Evolutionary conservation across 2,329 filamentous ascomycete species (phyloP), one percentile per base, ranked within the genome.

Genomic region (Ceratocystis smalleyi): DNA sequence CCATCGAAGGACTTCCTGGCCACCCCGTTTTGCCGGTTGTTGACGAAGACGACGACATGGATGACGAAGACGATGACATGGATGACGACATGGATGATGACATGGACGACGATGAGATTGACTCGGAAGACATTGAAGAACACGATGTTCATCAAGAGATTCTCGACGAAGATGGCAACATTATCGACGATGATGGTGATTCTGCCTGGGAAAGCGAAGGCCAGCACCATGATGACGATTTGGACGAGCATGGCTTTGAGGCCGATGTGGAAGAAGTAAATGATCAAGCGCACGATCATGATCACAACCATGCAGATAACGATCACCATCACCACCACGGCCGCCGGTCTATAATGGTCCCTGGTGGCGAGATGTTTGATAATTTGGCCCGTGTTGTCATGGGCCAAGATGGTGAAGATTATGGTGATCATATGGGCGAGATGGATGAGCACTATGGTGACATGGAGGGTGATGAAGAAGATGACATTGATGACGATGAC

Each of bases 1-100:
- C 89, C 45, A 88, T 96, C 62, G 91, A 96, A 76, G 88, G 83
- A 61, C 77, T 86, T 22, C 78, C 83, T 64, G 83, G 83, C 45
- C 82, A 86, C 57, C 79, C 82, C 57, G 81, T 27, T 78, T 81
- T 87, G 66, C 83, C 87, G 74, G 83, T 97, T 69, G 89, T 95
- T 67, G 87, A 88, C 62, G 83, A 81, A 60, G 79, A 81, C 43
- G 81, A 83, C 3, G 81, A 83, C 2, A 81, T 83, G n/a, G 85
- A 86, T 6, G 81, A 82, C 1, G 81, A 83, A 43, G 85, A 85
- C 62, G 84, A 81, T 24, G 78, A 79, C 5, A 77, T 81, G 6
- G 81, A 84, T 12, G 83, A 84, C 40, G 81, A 83, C 3, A 80
- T 82, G 35, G 79, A 81, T 19, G 77, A 77, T 8, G 79, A 78